Evolutionary conservation across 2,329 filamentous ascomycete species (phyloP).

Genomic region (Neonectria coccinea): DNA sequence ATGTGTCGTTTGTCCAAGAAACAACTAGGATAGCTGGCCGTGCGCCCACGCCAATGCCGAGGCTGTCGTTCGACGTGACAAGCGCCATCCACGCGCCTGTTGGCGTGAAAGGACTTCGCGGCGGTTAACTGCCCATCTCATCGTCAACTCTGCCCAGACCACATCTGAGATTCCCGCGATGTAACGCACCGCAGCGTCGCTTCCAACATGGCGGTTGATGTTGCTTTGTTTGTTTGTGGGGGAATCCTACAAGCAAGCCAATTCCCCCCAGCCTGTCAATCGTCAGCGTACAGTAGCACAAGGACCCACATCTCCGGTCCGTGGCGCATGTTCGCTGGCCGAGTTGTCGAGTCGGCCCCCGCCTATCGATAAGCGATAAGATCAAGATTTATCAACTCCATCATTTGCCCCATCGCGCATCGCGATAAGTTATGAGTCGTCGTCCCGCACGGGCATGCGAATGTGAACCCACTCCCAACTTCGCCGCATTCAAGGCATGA

Average conservation of each 20-base stretch:
- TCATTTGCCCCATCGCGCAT: conserved; percentile 32
- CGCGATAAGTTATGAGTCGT: conserved; percentile 34
- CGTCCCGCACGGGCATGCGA: conserved; percentile 20
- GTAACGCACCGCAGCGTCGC: neutral
- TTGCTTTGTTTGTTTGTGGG: conserved; percentile 22
- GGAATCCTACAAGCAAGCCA: conserved; percentile 5
- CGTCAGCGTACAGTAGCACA: no score
- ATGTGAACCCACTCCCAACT: conserved; percentile 23
- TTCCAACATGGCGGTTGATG: conserved; percentile 10
- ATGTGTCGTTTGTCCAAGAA: neutral
- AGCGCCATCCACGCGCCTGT: neutral
- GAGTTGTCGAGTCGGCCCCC: no score
- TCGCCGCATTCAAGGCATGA: conserved; percentile 44
- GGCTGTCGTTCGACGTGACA: neutral
- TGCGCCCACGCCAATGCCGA: neutral
- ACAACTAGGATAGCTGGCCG: neutral
- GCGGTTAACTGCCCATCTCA: conserved; percentile 5
- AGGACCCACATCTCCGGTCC: conserved; percentile 4
- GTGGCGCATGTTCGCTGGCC: no score
- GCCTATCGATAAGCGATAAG: conserved; percentile 43
- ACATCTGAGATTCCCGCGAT: conserved; percentile 9
- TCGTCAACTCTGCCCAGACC: conserved; percentile 4
- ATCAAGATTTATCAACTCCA: conserved; percentile 31
- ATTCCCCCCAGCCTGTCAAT: conserved; percentile 1
- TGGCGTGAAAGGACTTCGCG: neutral